These are phyloP conservation scores for Mrakia gelida DNA, from an alignment of 768 basidiomycete genomes.

Conservation along the genomic window DNA sequence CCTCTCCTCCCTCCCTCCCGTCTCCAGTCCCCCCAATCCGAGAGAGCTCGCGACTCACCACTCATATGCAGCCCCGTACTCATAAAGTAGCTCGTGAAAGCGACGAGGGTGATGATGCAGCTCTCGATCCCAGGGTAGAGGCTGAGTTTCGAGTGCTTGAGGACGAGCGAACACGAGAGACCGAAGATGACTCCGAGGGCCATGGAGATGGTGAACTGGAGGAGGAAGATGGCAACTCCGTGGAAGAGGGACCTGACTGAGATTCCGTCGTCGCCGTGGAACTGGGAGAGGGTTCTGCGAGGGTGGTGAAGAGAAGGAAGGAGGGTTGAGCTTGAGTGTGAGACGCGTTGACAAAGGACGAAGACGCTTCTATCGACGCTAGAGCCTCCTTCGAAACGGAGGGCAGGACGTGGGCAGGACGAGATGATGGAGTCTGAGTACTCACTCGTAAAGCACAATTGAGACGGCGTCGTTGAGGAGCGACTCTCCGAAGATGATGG, in stretches of 20 bases:
- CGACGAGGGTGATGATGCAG: constrained; percentile 89
- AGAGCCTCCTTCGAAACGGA: not conserved
- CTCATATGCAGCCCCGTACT: constrained; percentile 87
- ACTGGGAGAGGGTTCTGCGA: constrained; percentile 78
- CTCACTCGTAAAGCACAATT: constrained; percentile 99
- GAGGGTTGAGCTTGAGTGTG: not conserved
- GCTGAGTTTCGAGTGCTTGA: constrained; percentile 87
- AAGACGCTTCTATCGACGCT: too few species aligned
- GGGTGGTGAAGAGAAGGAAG: not conserved
- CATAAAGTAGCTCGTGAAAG: constrained; percentile 98
- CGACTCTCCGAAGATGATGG: constrained; percentile 94
- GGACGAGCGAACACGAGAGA: constrained; percentile 78
- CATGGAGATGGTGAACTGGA: constrained; percentile 93
- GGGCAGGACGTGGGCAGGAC: too few species aligned
- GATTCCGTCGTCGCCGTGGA: constrained; percentile 78
- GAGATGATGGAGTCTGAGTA: not conserved
- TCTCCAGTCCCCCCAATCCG: not conserved
- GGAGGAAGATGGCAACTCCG: constrained; percentile 93
- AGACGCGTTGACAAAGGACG: not conserved
- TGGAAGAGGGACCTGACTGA: constrained; percentile 84
- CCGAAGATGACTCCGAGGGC: constrained; percentile 88
- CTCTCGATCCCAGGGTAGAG: constrained; percentile 84
- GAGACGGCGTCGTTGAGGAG: constrained; percentile 97
- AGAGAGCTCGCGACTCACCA: constrained; percentile 41
- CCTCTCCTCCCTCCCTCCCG: not conserved